Conservation (phyloP, 176 grass and related monocot genomes). For the Musa beccarii region DNA sequence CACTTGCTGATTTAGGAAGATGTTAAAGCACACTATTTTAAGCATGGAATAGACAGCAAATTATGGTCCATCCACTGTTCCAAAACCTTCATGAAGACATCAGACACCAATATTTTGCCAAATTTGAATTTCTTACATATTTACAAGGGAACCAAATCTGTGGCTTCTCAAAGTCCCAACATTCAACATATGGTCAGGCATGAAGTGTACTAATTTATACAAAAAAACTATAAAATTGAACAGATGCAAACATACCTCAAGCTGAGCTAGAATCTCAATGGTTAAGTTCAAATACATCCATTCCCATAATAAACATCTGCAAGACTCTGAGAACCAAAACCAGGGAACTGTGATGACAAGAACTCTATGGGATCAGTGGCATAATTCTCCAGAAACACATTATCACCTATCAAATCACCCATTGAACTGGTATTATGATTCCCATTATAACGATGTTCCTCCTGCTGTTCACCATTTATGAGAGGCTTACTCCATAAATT, state of each 20-base stretch:
- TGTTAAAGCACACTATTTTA: neutral
- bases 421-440: constrained; percentile 39
- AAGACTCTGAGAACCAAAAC: constrained; percentile 80
- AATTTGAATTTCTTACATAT: no score
- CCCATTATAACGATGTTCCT: constrained; percentile 39
- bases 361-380: constrained; percentile 56
- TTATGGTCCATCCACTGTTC: neutral
- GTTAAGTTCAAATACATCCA: constrained; percentile 76
- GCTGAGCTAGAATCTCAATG: constrained; percentile 72
- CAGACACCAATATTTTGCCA: no score
- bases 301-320: constrained; percentile 79
- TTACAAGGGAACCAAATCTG: no score
- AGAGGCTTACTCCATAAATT: constrained; percentile 55
- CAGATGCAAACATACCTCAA: constrained; percentile 53
- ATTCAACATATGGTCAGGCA: neutral
- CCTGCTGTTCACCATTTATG: constrained; percentile 29
- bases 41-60: neutral
- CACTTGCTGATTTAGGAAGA: no score
- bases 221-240: neutral
- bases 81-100: neutral
- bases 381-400: constrained; percentile 39
- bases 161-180: no score
- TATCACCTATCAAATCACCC: constrained; percentile 39
- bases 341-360: constrained; percentile 72
- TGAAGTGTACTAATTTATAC: neutral